A percentile compares a stretch with the other conserved stretches of the same genome.
Evolutionary conservation across 108 stramenopile genomes (phyloP).

Genomic region (Cyclotella choctawhatcheeana): DNA sequence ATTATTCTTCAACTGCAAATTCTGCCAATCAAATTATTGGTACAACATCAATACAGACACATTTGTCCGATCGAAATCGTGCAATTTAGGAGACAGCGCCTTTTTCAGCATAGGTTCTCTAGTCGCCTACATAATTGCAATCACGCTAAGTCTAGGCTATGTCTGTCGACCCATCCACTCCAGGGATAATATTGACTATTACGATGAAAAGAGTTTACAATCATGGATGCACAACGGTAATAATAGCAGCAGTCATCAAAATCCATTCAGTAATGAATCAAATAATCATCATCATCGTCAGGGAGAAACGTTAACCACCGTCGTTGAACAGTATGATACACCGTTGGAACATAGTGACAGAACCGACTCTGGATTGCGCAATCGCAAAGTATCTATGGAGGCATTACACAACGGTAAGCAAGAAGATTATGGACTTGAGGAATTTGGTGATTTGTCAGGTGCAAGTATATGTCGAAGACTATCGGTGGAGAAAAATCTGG

Average conservation of each 20-base stretch:
- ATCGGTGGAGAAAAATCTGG: not conserved
- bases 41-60: slow-evolving; percentile 6
- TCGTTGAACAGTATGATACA: no score
- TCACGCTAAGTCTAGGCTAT: not conserved
- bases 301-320: no score
- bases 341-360: slow-evolving; percentile 1
- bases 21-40: slow-evolving; percentile 5
- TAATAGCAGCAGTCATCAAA: not conserved
- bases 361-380: not conserved
- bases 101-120: slow-evolving; percentile 7
- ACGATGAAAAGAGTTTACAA: slow-evolving; percentile 13
- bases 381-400: not conserved
- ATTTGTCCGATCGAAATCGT: not conserved
- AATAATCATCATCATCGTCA: no score
- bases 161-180: not conserved
- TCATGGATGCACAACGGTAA: slow-evolving; percentile 8
- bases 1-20: not conserved
- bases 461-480: not conserved
- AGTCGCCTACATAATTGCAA: not conserved
- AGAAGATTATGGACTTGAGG: not conserved
- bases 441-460: not conserved
- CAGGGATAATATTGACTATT: slow-evolving; percentile 4
- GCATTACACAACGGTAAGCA: not conserved
- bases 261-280: no score
- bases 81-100: not conserved